phyloP scores from a whole-genome alignment of 495 filamentous ascomycete genomes.

The Lasiosphaeria ovina region DNA sequence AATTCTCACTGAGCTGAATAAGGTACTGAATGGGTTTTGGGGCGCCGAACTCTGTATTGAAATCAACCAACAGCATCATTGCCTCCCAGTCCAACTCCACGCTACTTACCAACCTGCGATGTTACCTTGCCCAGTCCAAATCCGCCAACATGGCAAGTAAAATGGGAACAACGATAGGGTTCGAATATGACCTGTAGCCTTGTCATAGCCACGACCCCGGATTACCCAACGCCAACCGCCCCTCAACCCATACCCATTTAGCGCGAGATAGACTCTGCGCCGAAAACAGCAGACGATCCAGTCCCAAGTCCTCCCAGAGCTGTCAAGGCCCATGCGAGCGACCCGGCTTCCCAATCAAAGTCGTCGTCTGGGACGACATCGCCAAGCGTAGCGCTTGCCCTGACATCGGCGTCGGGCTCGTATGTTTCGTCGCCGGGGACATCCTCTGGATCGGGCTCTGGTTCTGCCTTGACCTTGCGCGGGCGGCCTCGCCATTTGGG shows the following conservation, averaged over 20 bases:
- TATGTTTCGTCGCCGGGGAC: constrained; percentile 26
- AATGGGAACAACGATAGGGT: background rate
- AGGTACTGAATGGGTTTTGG: background rate
- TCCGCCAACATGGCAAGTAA: too few relatives aligned
- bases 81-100: too few relatives aligned
- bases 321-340: constrained; percentile 45
- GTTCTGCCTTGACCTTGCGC: constrained; percentile 29
- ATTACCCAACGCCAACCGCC: background rate
- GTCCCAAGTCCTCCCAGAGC: constrained; percentile 41
- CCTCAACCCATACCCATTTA: constrained; percentile 17
- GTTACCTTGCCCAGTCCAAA: too few relatives aligned
- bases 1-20: background rate
- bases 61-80: background rate
- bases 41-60: background rate
- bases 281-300: constrained; percentile 42
- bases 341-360: constrained; percentile 46
- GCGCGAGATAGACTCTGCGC: constrained; percentile 41
- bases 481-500: constrained; percentile 25
- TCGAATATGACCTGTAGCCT: background rate
- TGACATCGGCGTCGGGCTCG: constrained; percentile 26
- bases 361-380: constrained; percentile 34
- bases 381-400: constrained; percentile 15
- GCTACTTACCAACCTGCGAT: too few relatives aligned
- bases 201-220: background rate
- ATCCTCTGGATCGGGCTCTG: constrained; percentile 17